Evolutionary conservation across 768 basidiomycete genomes (phyloP).

Genomic region (Amylocystis lapponica): DNA sequence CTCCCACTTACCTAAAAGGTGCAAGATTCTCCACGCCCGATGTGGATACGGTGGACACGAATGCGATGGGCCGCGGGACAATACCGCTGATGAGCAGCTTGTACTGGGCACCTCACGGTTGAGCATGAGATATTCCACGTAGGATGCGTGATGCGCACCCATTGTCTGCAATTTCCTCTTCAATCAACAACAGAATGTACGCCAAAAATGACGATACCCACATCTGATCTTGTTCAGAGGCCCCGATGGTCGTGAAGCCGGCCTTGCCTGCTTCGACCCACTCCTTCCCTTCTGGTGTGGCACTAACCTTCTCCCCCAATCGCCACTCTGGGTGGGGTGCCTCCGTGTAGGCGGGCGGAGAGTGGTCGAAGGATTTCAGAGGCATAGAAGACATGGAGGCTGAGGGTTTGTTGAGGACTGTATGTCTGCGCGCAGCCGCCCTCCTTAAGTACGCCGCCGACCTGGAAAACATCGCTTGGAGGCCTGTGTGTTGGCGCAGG

Average conservation of each 20-base stretch:
- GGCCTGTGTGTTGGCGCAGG: too few relatives aligned
- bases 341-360: slow-evolving; percentile 20
- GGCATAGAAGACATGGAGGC: too few relatives aligned
- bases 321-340: slow-evolving; percentile 28
- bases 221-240: slow-evolving; percentile 23
- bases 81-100: slow-evolving; percentile 33
- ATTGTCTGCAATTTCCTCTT: neutral
- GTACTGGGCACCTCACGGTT: slow-evolving; percentile 16
- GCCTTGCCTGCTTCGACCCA: slow-evolving; percentile 31
- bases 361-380: slow-evolving; percentile 19
- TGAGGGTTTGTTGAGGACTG: too few relatives aligned
- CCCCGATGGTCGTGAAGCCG: slow-evolving; percentile 31
- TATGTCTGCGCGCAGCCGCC: too few relatives aligned
- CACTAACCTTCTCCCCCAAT: slow-evolving; percentile 25
- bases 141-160: neutral
- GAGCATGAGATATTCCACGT: neutral
- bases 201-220: slow-evolving; percentile 7
- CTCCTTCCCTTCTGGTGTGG: slow-evolving; percentile 22
- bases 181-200: neutral
- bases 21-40: slow-evolving; percentile 35
- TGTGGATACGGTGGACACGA: slow-evolving; percentile 31
- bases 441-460: too few relatives aligned
- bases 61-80: slow-evolving; percentile 39
- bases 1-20: slow-evolving; percentile 37
- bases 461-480: too few relatives aligned